Evolutionary conservation across 2,329 filamentous ascomycete species (phyloP), one percentile per base, ranked within the genome.

Genomic region (Ophiocordyceps camponoti-leonardi): DNA sequence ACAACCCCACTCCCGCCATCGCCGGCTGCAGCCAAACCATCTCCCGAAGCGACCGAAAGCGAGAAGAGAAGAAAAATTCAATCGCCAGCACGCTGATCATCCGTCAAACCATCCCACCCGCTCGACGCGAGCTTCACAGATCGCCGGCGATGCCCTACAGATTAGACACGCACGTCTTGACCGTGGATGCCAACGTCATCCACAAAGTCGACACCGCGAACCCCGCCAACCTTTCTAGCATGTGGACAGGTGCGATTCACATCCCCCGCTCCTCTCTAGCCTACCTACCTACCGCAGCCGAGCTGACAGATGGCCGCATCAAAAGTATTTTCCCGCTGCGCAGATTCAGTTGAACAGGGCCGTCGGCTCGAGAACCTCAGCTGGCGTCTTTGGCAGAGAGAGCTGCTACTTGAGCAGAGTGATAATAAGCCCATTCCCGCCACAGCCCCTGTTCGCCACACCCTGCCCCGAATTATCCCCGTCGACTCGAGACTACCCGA

Each of bases 141-240:
- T 46, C 48, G 56, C 54, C 63, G 66, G 57, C 49, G 44, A 96
- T 96, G 90, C 86, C 86, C 67, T 79, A 84, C 60, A 75, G 77
- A 66, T 73, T 94, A 64, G 79, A 84, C 63, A 81, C 83, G 49
- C 84, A 90, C 58, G 84, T 96, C 61, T 73, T 96, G 59, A 87
- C 86, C 50, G 84, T 96, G 62, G 87, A 95, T 68, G 81, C 86
- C 52, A 85, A 82, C 60, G 83, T 90, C 54, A 88, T 98, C 62
- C 85, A 92, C 71, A 86, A 93, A 62, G 86, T 96, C 58, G 88
- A 96, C 66, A 94, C 90, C 1, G 76, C 82, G 53, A 94, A 94
- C 62, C 81, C 86, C 26, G 86, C 94, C 66, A 93, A 88, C 60
- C 77, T 96, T 44, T 93, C 92, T 67, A 88, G 85, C 69, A 93